Evolutionary conservation across 2,329 filamentous ascomycete genomes (phyloP).

Genomic region (Akanthomyces uredinophilus): DNA sequence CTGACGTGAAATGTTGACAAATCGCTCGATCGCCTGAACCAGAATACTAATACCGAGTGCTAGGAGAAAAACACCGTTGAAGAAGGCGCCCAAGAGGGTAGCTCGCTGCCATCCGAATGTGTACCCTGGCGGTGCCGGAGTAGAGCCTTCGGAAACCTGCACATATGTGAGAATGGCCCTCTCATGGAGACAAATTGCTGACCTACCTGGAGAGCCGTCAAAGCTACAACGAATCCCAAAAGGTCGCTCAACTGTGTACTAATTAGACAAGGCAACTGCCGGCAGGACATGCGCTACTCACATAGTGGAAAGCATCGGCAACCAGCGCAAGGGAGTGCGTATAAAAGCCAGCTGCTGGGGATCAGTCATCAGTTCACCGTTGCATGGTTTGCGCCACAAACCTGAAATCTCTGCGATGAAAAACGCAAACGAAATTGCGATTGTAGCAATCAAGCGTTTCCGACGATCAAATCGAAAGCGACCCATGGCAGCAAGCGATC

Average conservation of each 20-base stretch:
- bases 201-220: constrained; percentile 57
- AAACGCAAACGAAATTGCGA: constrained; percentile 45
- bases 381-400: constrained; percentile 23
- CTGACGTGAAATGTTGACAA: constrained; percentile 52
- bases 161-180: background rate
- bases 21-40: constrained; percentile 67
- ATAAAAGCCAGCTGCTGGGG: constrained; percentile 54
- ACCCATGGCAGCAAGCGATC: constrained; percentile 16
- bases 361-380: background rate
- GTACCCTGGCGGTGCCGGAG: constrained; percentile 43
- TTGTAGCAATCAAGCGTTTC: constrained; percentile 42
- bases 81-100: constrained; percentile 69
- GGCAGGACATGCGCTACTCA: constrained; percentile 30
- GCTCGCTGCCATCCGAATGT: constrained; percentile 74
- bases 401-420: constrained; percentile 48
- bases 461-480: constrained; percentile 28
- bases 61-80: constrained; percentile 71
- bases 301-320: constrained; percentile 76
- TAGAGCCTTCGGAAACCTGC: constrained; percentile 51
- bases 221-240: constrained; percentile 62
- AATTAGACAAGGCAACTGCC: background rate
- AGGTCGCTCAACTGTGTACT: constrained; percentile 59
- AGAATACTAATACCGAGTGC: constrained; percentile 68
- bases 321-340: constrained; percentile 67
- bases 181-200: background rate